These are phyloP conservation scores for Lasiosphaeria miniovina DNA, from an alignment of 495 filamentous ascomycete genomes.

Conservation along the genomic window DNA sequence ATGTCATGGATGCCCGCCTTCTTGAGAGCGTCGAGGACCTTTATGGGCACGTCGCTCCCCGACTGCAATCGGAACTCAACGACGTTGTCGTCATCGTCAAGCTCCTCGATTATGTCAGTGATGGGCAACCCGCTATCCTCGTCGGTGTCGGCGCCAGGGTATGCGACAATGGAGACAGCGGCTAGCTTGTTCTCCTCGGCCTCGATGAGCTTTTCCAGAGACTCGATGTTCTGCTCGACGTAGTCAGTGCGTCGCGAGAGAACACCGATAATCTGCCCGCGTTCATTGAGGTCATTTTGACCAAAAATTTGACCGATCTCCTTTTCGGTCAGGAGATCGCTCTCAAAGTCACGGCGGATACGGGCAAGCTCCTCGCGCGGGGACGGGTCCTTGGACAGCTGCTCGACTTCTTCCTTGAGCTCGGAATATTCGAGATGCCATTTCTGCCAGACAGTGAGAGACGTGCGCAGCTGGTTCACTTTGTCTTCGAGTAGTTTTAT, in stretches of 20 bases:
- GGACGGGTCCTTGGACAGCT: constrained; percentile 37
- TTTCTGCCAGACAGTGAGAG: constrained; percentile 80
- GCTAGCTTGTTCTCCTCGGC: constrained; percentile 65
- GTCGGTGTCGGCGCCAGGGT: constrained; percentile 53
- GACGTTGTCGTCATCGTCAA: constrained; percentile 89
- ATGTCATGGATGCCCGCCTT: constrained; percentile 56
- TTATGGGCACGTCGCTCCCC: constrained; percentile 58
- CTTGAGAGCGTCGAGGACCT: constrained; percentile 63
- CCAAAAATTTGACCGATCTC: constrained; percentile 66
- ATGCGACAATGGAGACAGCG: constrained; percentile 42
- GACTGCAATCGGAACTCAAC: constrained; percentile 59
- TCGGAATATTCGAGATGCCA: constrained; percentile 91
- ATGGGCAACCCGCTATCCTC: constrained; percentile 63
- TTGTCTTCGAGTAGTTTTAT: constrained; percentile 72
- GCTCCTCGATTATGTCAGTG: constrained; percentile 83
- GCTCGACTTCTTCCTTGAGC: constrained; percentile 75
- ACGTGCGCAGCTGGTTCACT: constrained; percentile 67
- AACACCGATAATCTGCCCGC: constrained; percentile 63
- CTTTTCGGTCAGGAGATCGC: constrained; percentile 44
- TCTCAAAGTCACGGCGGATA: constrained; percentile 40
- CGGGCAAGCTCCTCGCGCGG: constrained; percentile 50
- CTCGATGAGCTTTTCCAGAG: constrained; percentile 65
- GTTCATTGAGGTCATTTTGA: constrained; percentile 43
- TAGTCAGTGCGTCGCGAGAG: constrained; percentile 82
- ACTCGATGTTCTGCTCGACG: constrained; percentile 72